Percentiles rank a stretch among this genome's conserved stretches.
phyloP scores from a whole-genome alignment of 1,284 basidiomycete species.

The Sutorius eximius region DNA sequence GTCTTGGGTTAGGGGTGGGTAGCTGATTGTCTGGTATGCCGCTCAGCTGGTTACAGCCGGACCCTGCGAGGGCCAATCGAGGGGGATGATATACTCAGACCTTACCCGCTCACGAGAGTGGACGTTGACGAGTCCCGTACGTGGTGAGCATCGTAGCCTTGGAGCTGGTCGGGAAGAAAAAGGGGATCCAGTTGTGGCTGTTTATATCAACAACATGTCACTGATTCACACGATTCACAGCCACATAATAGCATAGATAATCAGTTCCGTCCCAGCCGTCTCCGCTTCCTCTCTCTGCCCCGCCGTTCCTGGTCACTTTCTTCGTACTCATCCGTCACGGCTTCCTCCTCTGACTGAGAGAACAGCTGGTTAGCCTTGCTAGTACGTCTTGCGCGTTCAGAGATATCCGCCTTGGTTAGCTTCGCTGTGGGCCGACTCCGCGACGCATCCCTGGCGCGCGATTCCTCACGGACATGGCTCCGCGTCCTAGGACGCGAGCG shows the following conservation, averaged over 20 bases:
- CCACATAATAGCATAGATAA: background rate
- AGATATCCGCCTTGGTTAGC: slow-evolving; percentile 1
- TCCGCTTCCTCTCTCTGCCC: slow-evolving; percentile 33
- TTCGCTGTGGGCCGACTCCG: slow-evolving; percentile 13
- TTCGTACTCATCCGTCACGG: slow-evolving; percentile 4
- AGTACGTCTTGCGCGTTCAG: slow-evolving; percentile 3
- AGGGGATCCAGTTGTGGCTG: too few relatives aligned
- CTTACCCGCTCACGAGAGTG: slow-evolving; percentile 35
- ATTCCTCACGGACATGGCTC: slow-evolving; percentile 27
- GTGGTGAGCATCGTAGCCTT: slow-evolving; percentile 34
- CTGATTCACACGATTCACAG: slow-evolving; percentile 1
- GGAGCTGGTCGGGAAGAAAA: slow-evolving; percentile 28
- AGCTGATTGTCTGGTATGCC: slow-evolving; percentile 35
- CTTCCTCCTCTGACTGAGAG: slow-evolving; percentile 12
- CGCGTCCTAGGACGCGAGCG: slow-evolving; percentile 25
- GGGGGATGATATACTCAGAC: slow-evolving; percentile 36
- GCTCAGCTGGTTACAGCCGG: slow-evolving; percentile 32
- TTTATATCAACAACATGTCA: background rate
- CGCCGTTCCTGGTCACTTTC: slow-evolving; percentile 20
- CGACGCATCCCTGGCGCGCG: slow-evolving; percentile 8
- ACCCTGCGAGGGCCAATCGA: slow-evolving; percentile 35
- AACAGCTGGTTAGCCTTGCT: slow-evolving; percentile 4
- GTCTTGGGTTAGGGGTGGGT: slow-evolving; percentile 25
- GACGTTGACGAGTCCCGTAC: slow-evolving; percentile 16
- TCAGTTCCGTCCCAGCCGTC: slow-evolving; percentile 24